Percentiles rank a stretch among this genome's conserved stretches.
Conservation (phyloP, 371 early-diverging fungal species). For the Apophysomyces variabilis region DNA sequence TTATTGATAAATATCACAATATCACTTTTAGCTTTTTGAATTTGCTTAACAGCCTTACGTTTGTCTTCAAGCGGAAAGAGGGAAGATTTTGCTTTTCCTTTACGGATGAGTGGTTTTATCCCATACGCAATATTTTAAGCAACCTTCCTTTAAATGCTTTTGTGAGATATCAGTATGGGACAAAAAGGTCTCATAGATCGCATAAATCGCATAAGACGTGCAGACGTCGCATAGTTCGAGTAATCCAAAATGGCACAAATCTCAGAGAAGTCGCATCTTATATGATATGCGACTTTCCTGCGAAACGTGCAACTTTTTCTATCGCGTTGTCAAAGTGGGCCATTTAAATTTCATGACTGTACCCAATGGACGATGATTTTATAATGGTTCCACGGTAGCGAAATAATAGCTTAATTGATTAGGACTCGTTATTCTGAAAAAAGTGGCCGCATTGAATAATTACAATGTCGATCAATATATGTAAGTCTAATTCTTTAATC, state of each 20-base stretch:
- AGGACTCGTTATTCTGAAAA: not conserved
- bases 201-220: too few relatives aligned
- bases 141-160: not conserved
- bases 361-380: not conserved
- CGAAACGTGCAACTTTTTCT: too few relatives aligned
- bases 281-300: too few relatives aligned
- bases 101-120: not conserved
- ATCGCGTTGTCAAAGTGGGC: not conserved
- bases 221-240: not conserved
- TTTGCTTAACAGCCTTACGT: not conserved
- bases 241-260: not conserved
- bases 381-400: not conserved
- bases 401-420: not conserved
- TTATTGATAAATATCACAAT: not conserved
- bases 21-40: constrained; percentile 1
- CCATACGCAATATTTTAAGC: not conserved
- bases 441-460: not conserved
- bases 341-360: not conserved
- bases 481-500: not conserved
- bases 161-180: not conserved
- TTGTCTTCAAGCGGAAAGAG: not conserved
- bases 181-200: not conserved
- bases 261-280: too few relatives aligned
- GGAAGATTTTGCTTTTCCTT: not conserved
- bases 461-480: not conserved